Percentiles rank a stretch among this genome's conserved stretches.
Evolutionary conservation across 225 moss, liverwort and hornwort genomes (phyloP).

Genomic region (Straminergon stramineum): DNA sequence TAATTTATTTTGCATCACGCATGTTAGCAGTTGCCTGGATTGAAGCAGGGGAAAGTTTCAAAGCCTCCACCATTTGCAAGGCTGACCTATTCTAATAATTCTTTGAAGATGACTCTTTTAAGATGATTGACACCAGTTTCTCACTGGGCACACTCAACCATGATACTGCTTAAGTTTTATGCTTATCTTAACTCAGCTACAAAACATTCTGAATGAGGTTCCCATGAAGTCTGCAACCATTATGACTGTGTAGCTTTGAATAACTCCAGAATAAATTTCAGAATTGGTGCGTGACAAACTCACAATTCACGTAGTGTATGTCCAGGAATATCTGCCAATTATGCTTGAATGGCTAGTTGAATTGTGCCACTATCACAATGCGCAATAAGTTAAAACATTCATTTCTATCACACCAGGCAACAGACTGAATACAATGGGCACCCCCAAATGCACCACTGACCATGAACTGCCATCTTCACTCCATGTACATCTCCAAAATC

Average conservation of each 20-base stretch:
- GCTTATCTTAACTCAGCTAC: background rate
- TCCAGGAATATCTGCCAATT: background rate
- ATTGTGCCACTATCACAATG: background rate
- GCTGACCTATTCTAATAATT: background rate
- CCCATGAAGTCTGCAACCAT: background rate
- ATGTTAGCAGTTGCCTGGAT: background rate
- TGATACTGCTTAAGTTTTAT: too few relatives aligned
- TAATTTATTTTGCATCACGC: too few relatives aligned
- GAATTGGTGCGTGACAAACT: background rate
- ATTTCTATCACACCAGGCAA: too few relatives aligned
- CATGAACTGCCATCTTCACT: too few relatives aligned
- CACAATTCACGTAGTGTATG: background rate
- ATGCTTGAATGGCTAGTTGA: background rate
- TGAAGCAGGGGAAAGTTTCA: background rate
- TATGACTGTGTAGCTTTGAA: background rate
- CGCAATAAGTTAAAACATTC: too few relatives aligned
- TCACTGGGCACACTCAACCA: background rate
- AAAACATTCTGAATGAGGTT: background rate
- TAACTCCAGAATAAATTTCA: too few relatives aligned
- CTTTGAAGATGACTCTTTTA: background rate
- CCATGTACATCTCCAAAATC: too few relatives aligned
- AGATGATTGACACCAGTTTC: background rate
- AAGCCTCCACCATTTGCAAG: background rate
- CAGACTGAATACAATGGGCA: too few relatives aligned
- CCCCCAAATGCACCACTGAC: too few relatives aligned